Evolutionary conservation across 176 grass and related monocot species (phyloP).

Genomic region (Cenchrus purpureus): DNA sequence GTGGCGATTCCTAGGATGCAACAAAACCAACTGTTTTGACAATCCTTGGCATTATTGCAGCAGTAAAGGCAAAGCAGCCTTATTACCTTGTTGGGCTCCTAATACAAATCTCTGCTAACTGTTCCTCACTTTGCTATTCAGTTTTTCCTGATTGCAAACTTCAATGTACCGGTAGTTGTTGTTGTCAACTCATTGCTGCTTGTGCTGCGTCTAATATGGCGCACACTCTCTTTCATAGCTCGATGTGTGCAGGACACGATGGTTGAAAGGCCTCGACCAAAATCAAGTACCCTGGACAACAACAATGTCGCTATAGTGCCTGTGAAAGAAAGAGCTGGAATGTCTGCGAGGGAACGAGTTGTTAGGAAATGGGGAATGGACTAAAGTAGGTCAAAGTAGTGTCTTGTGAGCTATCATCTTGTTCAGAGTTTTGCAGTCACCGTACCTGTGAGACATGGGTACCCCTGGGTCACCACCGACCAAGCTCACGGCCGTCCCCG

Average conservation of each 20-base stretch:
- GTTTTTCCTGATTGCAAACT: constrained; percentile 80
- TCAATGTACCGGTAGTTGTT: constrained; percentile 52
- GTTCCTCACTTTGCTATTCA: constrained; percentile 39
- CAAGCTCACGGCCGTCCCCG: too few species aligned
- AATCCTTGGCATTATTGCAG: constrained; percentile 59
- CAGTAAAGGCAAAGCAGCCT: constrained; percentile 32
- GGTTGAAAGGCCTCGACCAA: constrained; percentile 20
- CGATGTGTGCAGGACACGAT: constrained; percentile 14
- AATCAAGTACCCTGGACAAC: constrained; percentile 29
- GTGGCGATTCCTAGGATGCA: constrained; percentile 72
- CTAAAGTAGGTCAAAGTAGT: constrained; percentile 31
- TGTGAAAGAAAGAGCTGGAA: constrained; percentile 39
- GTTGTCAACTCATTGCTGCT: constrained; percentile 58
- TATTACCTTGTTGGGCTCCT: neutral
- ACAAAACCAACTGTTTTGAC: constrained; percentile 62
- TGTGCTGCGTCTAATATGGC: constrained; percentile 55
- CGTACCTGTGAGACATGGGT: too few species aligned
- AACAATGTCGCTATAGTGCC: constrained; percentile 38
- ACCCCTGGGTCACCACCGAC: too few species aligned
- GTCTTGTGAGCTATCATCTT: neutral
- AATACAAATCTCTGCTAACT: neutral
- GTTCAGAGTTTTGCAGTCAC: neutral
- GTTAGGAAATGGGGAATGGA: constrained; percentile 70
- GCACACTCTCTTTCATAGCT: constrained; percentile 39
- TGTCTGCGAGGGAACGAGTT: constrained; percentile 69